These are phyloP conservation scores for Ceratocystis harringtonii DNA, from an alignment of 2,329 filamentous ascomycete species.

Conservation along the genomic window DNA sequence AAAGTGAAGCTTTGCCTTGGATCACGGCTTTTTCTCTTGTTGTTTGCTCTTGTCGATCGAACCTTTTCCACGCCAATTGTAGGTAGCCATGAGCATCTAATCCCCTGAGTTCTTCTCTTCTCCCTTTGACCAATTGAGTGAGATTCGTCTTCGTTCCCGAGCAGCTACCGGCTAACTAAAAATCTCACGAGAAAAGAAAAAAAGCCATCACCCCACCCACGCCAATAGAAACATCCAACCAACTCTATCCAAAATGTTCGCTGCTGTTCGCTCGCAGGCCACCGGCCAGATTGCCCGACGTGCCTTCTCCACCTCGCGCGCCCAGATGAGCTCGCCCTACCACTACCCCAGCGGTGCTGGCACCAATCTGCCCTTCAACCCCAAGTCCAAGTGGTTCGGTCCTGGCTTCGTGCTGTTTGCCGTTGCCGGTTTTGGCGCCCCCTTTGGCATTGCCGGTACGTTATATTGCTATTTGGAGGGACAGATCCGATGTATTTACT, in stretches of 20 bases:
- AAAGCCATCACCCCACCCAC: slow-evolving; percentile 26
- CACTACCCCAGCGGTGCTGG: slow-evolving; percentile 96
- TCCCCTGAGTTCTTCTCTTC: too few species aligned
- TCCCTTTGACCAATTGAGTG: neutral
- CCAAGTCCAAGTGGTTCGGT: slow-evolving; percentile 72
- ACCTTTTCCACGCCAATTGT: slow-evolving; percentile 7
- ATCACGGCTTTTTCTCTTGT: slow-evolving; percentile 2
- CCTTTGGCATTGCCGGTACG: slow-evolving; percentile 49
- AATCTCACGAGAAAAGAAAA: neutral
- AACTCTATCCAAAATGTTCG: slow-evolving; percentile 54
- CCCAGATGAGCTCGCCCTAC: slow-evolving; percentile 78
- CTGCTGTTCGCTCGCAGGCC: slow-evolving; percentile 46
- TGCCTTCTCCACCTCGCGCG: slow-evolving; percentile 82
- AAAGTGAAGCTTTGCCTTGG: slow-evolving; percentile 5
- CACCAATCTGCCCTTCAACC: slow-evolving; percentile 95
- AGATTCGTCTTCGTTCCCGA: neutral
- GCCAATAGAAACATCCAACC: neutral
- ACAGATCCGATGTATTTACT: neutral
- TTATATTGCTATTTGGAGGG: slow-evolving; percentile 19
- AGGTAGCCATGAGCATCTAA: neutral
- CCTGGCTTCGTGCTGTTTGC: slow-evolving; percentile 67
- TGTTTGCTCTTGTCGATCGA: neutral
- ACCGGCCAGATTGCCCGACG: slow-evolving; percentile 59
- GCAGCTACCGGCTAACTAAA: neutral
- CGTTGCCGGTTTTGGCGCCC: slow-evolving; percentile 40